A percentile compares a stretch with the other conserved stretches of the same genome.
Conservation (phyloP, 2,329 filamentous ascomycete species). For the Arthroderma sp. region DNA sequence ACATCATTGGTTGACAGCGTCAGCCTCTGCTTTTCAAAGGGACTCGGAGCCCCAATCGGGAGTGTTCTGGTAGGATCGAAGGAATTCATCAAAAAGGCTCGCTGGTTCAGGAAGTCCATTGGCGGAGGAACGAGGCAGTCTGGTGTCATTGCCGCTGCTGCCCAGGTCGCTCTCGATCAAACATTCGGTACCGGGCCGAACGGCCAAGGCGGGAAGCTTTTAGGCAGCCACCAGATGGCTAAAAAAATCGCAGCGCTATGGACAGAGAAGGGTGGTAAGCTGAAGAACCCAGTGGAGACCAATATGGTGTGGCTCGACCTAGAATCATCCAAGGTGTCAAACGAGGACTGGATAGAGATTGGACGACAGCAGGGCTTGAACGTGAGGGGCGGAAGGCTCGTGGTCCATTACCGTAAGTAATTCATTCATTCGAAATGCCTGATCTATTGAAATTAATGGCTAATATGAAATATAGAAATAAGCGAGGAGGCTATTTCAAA, state of each 20-base stretch:
- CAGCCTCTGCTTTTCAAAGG: slow-evolving; percentile 70
- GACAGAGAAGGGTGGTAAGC: slow-evolving; percentile 55
- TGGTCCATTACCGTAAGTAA: slow-evolving; percentile 53
- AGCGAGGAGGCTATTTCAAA: slow-evolving; percentile 26
- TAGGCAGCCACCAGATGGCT: slow-evolving; percentile 50
- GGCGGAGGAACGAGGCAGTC: slow-evolving; percentile 68
- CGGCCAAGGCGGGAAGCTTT: slow-evolving; percentile 51
- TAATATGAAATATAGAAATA: slow-evolving; percentile 28
- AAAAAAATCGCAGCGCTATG: slow-evolving; percentile 53
- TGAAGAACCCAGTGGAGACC: slow-evolving; percentile 63
- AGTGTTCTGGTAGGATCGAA: slow-evolving; percentile 55
- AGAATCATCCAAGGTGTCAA: slow-evolving; percentile 44
- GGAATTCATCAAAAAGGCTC: slow-evolving; percentile 51
- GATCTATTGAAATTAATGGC: not conserved
- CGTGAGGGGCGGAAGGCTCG: slow-evolving; percentile 47
- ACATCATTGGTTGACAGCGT: slow-evolving; percentile 60
- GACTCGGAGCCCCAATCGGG: slow-evolving; percentile 68
- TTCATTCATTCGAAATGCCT: not conserved
- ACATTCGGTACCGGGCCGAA: slow-evolving; percentile 53
- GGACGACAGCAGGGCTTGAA: slow-evolving; percentile 48
- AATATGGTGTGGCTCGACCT: slow-evolving; percentile 87
- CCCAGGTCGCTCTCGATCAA: slow-evolving; percentile 64
- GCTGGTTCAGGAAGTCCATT: slow-evolving; percentile 70
- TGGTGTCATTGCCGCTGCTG: slow-evolving; percentile 63
- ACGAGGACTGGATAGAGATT: slow-evolving; percentile 42